phyloP scores from a whole-genome alignment of 2,329 filamentous ascomycete genomes.

The Fusarium sublunatum region DNA sequence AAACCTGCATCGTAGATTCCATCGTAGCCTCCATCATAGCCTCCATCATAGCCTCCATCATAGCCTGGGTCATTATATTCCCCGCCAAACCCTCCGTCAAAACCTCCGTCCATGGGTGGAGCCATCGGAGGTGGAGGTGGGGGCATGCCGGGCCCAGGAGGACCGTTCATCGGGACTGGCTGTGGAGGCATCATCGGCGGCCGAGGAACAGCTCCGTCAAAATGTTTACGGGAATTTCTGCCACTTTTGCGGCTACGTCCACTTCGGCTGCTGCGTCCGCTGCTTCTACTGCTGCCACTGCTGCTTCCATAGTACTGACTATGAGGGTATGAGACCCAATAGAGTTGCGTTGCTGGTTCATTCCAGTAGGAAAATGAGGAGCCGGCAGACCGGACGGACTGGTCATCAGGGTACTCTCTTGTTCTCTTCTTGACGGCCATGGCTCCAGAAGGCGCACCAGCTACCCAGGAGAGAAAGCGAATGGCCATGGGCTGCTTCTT shows the following conservation, averaged over 20 bases:
- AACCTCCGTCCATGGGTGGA: conserved; percentile 37
- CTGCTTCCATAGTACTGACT: conserved; percentile 32
- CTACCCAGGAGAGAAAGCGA: conserved; percentile 46
- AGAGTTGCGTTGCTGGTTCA: conserved; percentile 43
- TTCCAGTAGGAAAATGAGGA: conserved; percentile 39
- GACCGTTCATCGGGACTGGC: conserved; percentile 32
- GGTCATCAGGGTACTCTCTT: conserved; percentile 42
- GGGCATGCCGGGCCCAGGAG: conserved; percentile 9
- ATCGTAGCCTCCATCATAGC: conserved; percentile 29
- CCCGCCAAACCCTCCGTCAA: conserved; percentile 17
- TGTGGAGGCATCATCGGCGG: conserved; percentile 32
- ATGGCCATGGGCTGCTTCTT: conserved; percentile 41
- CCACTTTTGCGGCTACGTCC: conserved; percentile 35
- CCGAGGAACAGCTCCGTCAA: conserved; percentile 40
- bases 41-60: conserved; percentile 25
- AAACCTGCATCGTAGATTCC: conserved; percentile 20
- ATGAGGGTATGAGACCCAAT: conserved; percentile 38
- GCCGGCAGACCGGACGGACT: conserved; percentile 35
- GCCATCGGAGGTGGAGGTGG: conserved; percentile 34
- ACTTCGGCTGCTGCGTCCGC: conserved; percentile 35
- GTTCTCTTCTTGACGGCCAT: conserved; percentile 46
- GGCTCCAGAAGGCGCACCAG: conserved; percentile 42
- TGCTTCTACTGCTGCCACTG: conserved; percentile 29
- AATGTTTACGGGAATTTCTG: conserved; percentile 40
- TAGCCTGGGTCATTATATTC: conserved; percentile 13